phyloP scores from a whole-genome alignment of 352 stramenopile species.

The Elongisporangium undulatum region DNA sequence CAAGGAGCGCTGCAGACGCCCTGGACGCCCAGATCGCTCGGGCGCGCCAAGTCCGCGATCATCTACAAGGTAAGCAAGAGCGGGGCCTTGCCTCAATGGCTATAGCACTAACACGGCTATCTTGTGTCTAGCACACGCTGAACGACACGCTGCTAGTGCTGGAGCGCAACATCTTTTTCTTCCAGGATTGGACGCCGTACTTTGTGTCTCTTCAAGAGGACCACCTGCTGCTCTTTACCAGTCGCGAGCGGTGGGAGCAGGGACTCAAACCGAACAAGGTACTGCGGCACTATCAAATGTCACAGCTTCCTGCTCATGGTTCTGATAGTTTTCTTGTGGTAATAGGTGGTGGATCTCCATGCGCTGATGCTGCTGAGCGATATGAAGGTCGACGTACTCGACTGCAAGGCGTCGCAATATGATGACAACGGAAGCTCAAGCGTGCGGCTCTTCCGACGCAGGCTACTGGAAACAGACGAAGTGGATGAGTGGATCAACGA shows the following conservation, averaged over 20 bases:
- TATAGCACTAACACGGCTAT: conserved; percentile 1
- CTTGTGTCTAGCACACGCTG: conserved; percentile 63
- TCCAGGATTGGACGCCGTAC: conserved; percentile 69
- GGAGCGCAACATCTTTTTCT: conserved; percentile 85
- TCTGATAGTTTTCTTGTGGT: not conserved
- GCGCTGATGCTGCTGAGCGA: conserved; percentile 70
- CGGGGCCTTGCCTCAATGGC: not conserved
- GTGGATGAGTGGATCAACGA: conserved; percentile 80
- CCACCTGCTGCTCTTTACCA: conserved; percentile 72
- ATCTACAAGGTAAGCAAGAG: conserved; percentile 69
- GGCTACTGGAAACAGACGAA: conserved; percentile 68
- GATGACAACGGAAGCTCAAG: conserved; percentile 22
- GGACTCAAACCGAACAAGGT: conserved; percentile 78
- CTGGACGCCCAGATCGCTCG: conserved; percentile 83
- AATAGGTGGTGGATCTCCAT: conserved; percentile 69
- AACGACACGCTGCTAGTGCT: conserved; percentile 80
- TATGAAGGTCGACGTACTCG: conserved; percentile 80
- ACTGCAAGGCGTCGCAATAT: conserved; percentile 12
- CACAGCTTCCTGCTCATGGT: too few species aligned
- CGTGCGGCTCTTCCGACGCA: conserved; percentile 63
- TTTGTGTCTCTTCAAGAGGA: conserved; percentile 85
- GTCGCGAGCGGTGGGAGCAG: conserved; percentile 80
- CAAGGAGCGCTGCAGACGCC: conserved; percentile 31
- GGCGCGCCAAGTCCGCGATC: conserved; percentile 78
- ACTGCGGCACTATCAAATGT: conserved; percentile 6